Conservation (phyloP, 352 stramenopile species). For the Elongisporangium prolatum region DNA sequence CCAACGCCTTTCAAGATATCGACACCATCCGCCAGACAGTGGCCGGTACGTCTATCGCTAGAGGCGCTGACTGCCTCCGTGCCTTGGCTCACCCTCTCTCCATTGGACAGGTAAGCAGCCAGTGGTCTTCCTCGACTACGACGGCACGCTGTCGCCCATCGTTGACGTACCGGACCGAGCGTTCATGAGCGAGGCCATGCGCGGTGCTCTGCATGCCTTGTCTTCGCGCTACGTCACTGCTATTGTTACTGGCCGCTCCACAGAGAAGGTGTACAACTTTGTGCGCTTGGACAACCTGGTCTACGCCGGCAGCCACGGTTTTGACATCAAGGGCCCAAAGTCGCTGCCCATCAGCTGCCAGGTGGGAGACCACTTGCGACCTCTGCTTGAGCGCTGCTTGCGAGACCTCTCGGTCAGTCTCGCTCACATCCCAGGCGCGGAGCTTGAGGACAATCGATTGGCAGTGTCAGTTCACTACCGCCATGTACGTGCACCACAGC, state of each 20-base stretch:
- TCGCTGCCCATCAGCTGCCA: conserved; percentile 51
- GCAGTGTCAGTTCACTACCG: conserved; percentile 79
- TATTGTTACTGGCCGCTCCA: conserved; percentile 69
- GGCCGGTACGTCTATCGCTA: conserved; percentile 22
- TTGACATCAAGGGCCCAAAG: conserved; percentile 72
- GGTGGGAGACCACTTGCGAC: conserved; percentile 47
- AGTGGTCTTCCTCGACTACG: conserved; percentile 74
- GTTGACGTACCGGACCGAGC: conserved; percentile 67
- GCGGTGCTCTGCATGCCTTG: conserved; percentile 44
- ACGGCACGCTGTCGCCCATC: conserved; percentile 75
- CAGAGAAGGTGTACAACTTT: conserved; percentile 76
- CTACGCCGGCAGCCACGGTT: conserved; percentile 77
- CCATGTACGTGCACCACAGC: conserved; percentile 26
- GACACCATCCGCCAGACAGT: conserved; percentile 50
- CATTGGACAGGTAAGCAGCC: conserved; percentile 40
- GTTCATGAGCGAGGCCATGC: conserved; percentile 66
- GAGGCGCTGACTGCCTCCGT: background rate
- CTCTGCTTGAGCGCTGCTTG: conserved; percentile 38
- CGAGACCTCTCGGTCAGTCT: conserved; percentile 27
- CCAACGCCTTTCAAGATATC: conserved; percentile 52
- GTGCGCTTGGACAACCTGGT: conserved; percentile 72
- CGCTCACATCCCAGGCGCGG: conserved; percentile 36
- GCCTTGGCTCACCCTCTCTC: background rate
- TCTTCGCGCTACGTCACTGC: conserved; percentile 68
- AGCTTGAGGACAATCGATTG: conserved; percentile 79